Evolutionary conservation across 805 yeast genomes (phyloP), one percentile per base, ranked within the genome.

Genomic region (Groenewaldozyma tartarivorans): DNA sequence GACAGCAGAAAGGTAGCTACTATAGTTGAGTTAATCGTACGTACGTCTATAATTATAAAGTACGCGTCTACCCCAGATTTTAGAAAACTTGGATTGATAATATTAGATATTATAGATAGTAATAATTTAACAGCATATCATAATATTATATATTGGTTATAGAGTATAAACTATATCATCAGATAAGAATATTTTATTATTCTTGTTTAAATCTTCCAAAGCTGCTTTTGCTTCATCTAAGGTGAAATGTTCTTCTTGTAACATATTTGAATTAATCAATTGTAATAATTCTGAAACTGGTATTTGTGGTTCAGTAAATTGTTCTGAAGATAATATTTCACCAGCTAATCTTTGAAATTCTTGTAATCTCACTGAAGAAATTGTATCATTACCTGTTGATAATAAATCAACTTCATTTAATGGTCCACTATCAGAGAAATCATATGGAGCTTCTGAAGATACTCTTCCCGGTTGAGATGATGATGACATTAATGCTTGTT

Each of bases 281-380:
- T 57, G 62, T 6, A 68, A 46, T 20, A 75, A 53, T 6, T 62
- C 48, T 1, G 68, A 58, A 20, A 42, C 34, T 4, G 32, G 17
- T 39, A 70, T 68, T 43, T 65, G 66, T 27, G 69, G 74, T 20
- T 67, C 71, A 17, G 66, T 68, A 42, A 66, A 69, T 4, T 67
- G 42, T 17, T 62, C 66, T 3, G 70, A 61, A 41, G 67, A 67
- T 52, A 72, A 62, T 33, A 75, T 58, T 19, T 57, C 59, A 1
- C 79, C 76, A 17, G 73, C 63, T 9, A 67, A 57, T 44, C 67
- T 63, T 17, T 69, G 67, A 51, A 77, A 69, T 22, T 56, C 51
- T n/a, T 61, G 64, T 39, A 67, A 61, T 48, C 85, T 66, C 16
- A 70, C 64, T 2, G 68, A 67, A 3, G 82, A 74, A 16, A 78